Base-by-base conservation (phyloP, 805 yeast genomes). In the Yarrowia sp. region DNA sequence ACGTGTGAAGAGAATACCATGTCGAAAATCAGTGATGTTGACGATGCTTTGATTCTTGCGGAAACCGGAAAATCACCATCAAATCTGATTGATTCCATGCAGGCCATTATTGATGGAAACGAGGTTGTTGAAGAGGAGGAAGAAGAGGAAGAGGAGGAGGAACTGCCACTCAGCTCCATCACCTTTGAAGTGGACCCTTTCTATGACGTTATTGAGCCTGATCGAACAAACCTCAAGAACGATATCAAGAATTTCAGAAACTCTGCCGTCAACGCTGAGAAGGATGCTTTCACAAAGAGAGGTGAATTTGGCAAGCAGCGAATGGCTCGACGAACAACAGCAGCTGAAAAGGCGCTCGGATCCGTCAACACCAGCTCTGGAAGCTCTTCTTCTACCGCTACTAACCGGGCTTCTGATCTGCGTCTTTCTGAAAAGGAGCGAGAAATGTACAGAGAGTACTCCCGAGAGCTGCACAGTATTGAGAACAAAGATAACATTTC, bases 221-320 rank as follows among this genome's bases (percentile, higher is more conserved):
- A 68, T 10, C 65, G 65, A 11, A 69, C 65, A 14, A 61, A 35
- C n/a, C 47, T 69, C 33, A 65, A 66, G 15, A 63, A 58, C 15
- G 74, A 69, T 13, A 69, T 71, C 38, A 57, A 48, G 28, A 58
- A 64, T 41, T 71, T 71, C 47, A 39, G 74, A 57, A 62, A 66
- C 42, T 67, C 67, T 31, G 65, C 73, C 6, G 32, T 67, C 38
- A 41, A 35, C 17, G 43, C 65, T 28, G 72, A 70, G 53, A 48
- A 53, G 33, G 50, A 33, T 7, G 58, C 67, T 15, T 48, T 50
- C 10, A 65, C 62, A 8, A 68, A 48, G 22, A 66, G 65, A 13
- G 67, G 57, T 35, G 65, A 53, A 44, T 66, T 65, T 51, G 68
- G 67, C 18, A 67, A 65, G 36, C 55, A 64, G 50, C 58, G 65